These are phyloP conservation scores for Acacia crassicarpa DNA, from an alignment of 306 rosid species.

Conservation along the genomic window DNA sequence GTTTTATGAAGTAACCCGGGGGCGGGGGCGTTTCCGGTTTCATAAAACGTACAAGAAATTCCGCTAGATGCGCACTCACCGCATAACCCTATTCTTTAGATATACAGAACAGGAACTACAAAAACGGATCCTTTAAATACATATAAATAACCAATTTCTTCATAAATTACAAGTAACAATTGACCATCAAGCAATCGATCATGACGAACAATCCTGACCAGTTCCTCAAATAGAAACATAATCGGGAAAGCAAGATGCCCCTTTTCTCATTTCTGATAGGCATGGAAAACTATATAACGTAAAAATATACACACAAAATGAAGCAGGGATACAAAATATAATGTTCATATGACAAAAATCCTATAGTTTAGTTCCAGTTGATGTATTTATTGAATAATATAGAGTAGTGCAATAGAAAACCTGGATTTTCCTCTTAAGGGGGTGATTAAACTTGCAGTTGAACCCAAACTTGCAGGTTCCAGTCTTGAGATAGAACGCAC, in stretches of 20 bases:
- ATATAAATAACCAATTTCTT: constrained; percentile 4
- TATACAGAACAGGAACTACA: constrained; percentile 19
- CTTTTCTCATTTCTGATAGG: constrained; percentile 7
- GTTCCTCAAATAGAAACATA: constrained; percentile 10
- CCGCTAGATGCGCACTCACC: constrained; percentile 14
- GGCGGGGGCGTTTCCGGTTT: neutral
- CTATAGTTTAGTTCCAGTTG: neutral
- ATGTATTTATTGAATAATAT: neutral
- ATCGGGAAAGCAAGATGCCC: constrained; percentile 14
- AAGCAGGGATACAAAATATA: constrained; percentile 8
- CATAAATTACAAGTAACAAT: neutral
- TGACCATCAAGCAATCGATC: constrained; percentile 9
- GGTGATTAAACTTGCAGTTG: constrained; percentile 92
- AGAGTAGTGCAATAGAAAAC: constrained; percentile 28
- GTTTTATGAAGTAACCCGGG: constrained; percentile 25
- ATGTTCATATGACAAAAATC: neutral
- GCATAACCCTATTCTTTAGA: neutral
- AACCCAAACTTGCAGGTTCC: constrained; percentile 88
- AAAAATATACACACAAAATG: neutral
- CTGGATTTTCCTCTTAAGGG: constrained; percentile 64
- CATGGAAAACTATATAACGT: neutral
- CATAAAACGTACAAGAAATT: constrained; percentile 17
- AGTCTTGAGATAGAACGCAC: constrained; percentile 79
- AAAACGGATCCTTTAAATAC: constrained; percentile 17
- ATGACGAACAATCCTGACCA: neutral